Evolutionary conservation across 73 alveolate species (phyloP).

Genomic region (Paramecium sexaurelia): DNA sequence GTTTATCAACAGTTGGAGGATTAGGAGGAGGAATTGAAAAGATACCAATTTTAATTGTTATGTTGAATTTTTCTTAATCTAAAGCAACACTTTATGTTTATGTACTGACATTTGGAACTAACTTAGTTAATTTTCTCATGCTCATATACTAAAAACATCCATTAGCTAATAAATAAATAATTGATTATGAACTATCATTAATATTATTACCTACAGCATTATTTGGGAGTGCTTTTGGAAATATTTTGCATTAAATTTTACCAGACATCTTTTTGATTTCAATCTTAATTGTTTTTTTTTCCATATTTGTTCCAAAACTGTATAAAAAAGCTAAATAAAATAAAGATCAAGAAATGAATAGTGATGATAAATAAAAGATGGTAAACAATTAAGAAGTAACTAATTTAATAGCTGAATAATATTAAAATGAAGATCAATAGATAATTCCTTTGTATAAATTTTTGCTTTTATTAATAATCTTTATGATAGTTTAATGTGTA

Average conservation of each 20-base stretch:
- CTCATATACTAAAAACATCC: slow-evolving; percentile 54
- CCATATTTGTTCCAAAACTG: neutral
- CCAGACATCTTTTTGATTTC: slow-evolving; percentile 42
- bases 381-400: neutral
- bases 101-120: slow-evolving; percentile 26
- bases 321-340: neutral
- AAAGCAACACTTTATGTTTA: slow-evolving; percentile 51
- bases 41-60: slow-evolving; percentile 50
- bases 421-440: neutral
- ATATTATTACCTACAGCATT: slow-evolving; percentile 41
- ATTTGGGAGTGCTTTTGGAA: slow-evolving; percentile 58
- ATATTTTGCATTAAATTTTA: slow-evolving; percentile 19
- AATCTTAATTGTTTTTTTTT: neutral
- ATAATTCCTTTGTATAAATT: neutral
- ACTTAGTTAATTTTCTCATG: slow-evolving; percentile 18
- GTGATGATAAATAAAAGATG: neutral
- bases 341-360: neutral
- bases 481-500: neutral
- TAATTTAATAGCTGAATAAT: neutral
- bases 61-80: slow-evolving; percentile 45
- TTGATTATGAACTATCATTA: slow-evolving; percentile 52
- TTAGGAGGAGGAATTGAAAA: slow-evolving; percentile 69
- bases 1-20: slow-evolving; percentile 60
- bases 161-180: slow-evolving; percentile 1
- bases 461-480: neutral